Evolutionary conservation across 2,329 filamentous ascomycete species (phyloP).

Genomic region (Zymoseptoria crescenta): DNA sequence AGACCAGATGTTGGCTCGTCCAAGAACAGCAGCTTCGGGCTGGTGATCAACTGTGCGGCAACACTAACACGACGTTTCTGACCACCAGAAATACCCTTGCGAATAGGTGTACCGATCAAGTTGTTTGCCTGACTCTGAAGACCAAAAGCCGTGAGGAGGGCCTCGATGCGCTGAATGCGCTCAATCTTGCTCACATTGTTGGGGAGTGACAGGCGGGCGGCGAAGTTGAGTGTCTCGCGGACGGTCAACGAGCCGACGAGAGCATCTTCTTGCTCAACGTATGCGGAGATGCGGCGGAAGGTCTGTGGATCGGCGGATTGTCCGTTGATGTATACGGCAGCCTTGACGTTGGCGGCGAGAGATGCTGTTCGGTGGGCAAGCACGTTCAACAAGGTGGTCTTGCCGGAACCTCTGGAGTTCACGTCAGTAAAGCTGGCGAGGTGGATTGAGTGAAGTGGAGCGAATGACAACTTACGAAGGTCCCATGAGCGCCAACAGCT

Average conservation of each 20-base stretch:
- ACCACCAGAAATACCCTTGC: slow-evolving; percentile 75
- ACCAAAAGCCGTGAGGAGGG: slow-evolving; percentile 64
- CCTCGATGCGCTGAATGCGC: slow-evolving; percentile 54
- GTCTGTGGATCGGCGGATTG: slow-evolving; percentile 41
- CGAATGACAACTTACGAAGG: slow-evolving; percentile 43
- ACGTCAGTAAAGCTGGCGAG: slow-evolving; percentile 5
- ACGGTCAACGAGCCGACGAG: slow-evolving; percentile 75
- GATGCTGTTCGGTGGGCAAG: slow-evolving; percentile 57
- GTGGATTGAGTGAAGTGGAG: neutral
- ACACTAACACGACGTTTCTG: slow-evolving; percentile 77
- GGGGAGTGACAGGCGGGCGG: slow-evolving; percentile 57
- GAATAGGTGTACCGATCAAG: slow-evolving; percentile 72
- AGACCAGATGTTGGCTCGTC: slow-evolving; percentile 80
- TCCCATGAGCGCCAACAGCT: slow-evolving; percentile 75
- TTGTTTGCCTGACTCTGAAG: slow-evolving; percentile 61
- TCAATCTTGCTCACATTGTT: slow-evolving; percentile 48
- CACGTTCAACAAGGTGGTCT: slow-evolving; percentile 76
- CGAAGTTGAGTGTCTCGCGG: slow-evolving; percentile 69
- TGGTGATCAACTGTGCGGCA: slow-evolving; percentile 72
- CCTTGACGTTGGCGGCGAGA: slow-evolving; percentile 47
- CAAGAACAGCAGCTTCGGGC: slow-evolving; percentile 71
- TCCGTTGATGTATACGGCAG: slow-evolving; percentile 58
- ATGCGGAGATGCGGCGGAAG: slow-evolving; percentile 62
- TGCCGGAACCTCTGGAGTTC: slow-evolving; percentile 50
- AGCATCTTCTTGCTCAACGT: slow-evolving; percentile 84